Conservation (phyloP, 441 rosid species). For the Pelargonium myrrhifolium region DNA sequence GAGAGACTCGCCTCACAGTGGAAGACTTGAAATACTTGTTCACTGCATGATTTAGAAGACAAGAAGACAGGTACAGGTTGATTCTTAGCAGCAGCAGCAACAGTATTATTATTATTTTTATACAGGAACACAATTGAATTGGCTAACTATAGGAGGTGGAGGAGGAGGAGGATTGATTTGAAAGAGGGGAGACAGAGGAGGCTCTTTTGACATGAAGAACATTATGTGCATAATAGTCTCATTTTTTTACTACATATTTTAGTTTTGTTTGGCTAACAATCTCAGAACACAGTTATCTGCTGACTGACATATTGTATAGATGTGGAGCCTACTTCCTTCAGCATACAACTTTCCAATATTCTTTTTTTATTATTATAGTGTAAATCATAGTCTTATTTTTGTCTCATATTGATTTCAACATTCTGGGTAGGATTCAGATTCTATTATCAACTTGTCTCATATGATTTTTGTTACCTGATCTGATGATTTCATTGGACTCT, state of each 20-base stretch:
- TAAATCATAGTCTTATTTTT: no score
- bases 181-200: not conserved
- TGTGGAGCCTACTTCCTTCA: not conserved
- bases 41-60: slow-evolving; percentile 6
- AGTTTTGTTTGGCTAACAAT: no score
- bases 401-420: no score
- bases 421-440: no score
- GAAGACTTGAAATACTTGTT: slow-evolving; percentile 80
- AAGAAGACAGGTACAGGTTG: no score
- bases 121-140: not conserved
- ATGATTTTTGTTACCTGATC: no score
- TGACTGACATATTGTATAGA: slow-evolving; percentile 2
- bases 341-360: no score
- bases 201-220: not conserved
- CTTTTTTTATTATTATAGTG: no score
- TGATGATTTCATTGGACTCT: no score
- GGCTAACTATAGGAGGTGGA: not conserved
- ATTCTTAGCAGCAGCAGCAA: no score
- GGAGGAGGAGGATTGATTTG: not conserved
- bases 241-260: not conserved
- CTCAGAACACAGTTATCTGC: not conserved
- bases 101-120: not conserved
- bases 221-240: no score
- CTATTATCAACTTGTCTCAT: no score
- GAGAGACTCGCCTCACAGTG: slow-evolving; percentile 70